These are phyloP conservation scores for Rhizopus stolonifer DNA, from an alignment of 371 early-diverging fungal species.

Conservation along the genomic window DNA sequence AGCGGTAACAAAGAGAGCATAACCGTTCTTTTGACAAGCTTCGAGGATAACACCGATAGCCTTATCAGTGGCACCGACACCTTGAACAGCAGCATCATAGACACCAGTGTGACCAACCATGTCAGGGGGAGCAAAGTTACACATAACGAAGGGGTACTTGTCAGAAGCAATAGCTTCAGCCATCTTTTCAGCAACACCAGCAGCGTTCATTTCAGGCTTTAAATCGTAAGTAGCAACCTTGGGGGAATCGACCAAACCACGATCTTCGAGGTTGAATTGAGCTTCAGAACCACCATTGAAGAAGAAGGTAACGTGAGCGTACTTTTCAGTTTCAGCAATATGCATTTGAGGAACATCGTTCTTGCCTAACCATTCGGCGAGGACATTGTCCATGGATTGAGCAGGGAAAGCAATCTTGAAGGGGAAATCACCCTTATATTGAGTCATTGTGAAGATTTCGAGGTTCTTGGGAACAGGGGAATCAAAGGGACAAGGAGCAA, in stretches of 20 bases:
- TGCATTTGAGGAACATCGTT: conserved; percentile 88
- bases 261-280: conserved; percentile 85
- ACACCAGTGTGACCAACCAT: conserved; percentile 99
- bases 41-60: conserved; percentile 94
- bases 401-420: conserved; percentile 93
- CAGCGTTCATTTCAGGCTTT: conserved; percentile 95
- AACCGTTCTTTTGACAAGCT: conserved; percentile 87
- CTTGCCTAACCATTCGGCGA: conserved; percentile 95
- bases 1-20: conserved; percentile 95
- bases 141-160: conserved; percentile 96
- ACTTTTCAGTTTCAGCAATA: conserved; percentile 99
- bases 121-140: conserved; percentile 99
- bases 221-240: conserved; percentile 98
- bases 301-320: conserved; percentile 99
- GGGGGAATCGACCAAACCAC: conserved; percentile 90
- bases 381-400: conserved; percentile 94
- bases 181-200: conserved; percentile 88
- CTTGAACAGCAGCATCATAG: conserved; percentile 92
- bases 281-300: conserved; percentile 99
- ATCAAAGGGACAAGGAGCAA: conserved; percentile 87
- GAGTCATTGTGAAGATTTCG: conserved; percentile 94
- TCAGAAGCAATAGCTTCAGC: conserved; percentile 75
- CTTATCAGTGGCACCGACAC: conserved; percentile 92
- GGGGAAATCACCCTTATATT: conserved; percentile 95
- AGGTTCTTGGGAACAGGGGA: conserved; percentile 75